Evolutionary conservation across 805 yeast species (phyloP), one percentile per base, ranked within the genome.

Genomic region (Candida nanaspora): DNA sequence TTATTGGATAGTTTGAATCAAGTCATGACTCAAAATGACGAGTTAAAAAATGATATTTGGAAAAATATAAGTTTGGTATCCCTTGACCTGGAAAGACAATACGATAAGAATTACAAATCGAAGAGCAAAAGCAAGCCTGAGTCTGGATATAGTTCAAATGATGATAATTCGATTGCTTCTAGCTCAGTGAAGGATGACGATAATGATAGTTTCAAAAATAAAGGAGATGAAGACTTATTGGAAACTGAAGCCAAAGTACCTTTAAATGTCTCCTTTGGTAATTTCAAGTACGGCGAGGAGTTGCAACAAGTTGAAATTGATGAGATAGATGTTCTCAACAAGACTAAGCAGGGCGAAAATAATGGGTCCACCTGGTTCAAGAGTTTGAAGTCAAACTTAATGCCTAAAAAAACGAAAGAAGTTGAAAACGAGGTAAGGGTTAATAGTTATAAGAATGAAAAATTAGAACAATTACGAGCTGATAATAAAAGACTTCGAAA

Each of bases 21-120:
- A 3, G 44, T 52, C 2, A 33, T 57, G 20, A 10, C 21, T 4
- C 50, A 52, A 21, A 59, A 55, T 35, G 41, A 41, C 25, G 22
- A 33, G 21, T 37, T 59, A 15, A 59, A 57, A 31, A 37, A 41
- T 6, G 50, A 48, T 9, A 53, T 59, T 4, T 59, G 64, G 64
- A 21, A 38, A 2, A 49, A 52, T 19, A 30, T 55, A 2, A 52
- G 47, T n/a, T 28, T 31, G 9, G 26, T 55, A 3, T 53, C 58
- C 2, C 11, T 34, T 25, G 33, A 37, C 1, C 20, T 47, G 16
- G 35, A 33, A 19, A 32, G 37, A 6, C n/a, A 35, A 10, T 45
- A 46, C 35, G 42, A 43, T 13, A 41, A 33, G 9, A 18, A 21
- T n/a, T 31, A 16, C 19, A 6, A 3, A 23, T 8, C 7, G 27